These are phyloP conservation scores for Coelastrella sp. DNA, from an alignment of 139 green algal species.

Conservation along the genomic window DNA sequence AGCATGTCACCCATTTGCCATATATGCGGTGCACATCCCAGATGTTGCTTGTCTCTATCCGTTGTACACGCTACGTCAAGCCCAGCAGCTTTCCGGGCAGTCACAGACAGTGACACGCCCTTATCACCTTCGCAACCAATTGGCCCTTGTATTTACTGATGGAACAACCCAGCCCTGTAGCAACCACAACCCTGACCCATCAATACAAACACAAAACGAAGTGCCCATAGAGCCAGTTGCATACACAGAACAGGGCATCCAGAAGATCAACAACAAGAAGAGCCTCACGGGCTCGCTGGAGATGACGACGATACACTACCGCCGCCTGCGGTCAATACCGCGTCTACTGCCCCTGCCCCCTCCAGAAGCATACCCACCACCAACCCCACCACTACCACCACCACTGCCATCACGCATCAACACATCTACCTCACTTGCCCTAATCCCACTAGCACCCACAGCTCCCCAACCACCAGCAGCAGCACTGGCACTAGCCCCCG, in stretches of 20 bases:
- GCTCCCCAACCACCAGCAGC: constrained; percentile 15
- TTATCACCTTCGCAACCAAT: too few species aligned
- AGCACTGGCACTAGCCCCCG: background rate
- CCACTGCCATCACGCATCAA: constrained; percentile 32
- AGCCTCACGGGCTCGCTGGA: background rate
- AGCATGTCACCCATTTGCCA: too few species aligned
- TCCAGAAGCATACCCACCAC: background rate
- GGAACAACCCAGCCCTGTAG: too few species aligned
- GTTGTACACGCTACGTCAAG: too few species aligned
- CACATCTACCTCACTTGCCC: constrained; percentile 28
- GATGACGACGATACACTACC: background rate
- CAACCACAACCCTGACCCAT: too few species aligned
- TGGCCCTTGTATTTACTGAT: too few species aligned
- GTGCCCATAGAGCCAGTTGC: background rate
- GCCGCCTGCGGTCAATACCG: background rate
- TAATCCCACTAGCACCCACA: constrained; percentile 17
- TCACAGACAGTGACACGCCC: too few species aligned
- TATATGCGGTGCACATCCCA: too few species aligned
- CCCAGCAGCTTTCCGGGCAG: too few species aligned
- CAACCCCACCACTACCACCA: background rate
- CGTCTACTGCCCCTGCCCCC: constrained; percentile 7
- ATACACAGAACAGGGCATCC: background rate
- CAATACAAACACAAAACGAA: too few species aligned
- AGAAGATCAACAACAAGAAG: background rate
- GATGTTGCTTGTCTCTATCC: too few species aligned